Conservation (phyloP, 306 rosid genomes). For the barrel medic (Medicago truncatula) region DNA sequence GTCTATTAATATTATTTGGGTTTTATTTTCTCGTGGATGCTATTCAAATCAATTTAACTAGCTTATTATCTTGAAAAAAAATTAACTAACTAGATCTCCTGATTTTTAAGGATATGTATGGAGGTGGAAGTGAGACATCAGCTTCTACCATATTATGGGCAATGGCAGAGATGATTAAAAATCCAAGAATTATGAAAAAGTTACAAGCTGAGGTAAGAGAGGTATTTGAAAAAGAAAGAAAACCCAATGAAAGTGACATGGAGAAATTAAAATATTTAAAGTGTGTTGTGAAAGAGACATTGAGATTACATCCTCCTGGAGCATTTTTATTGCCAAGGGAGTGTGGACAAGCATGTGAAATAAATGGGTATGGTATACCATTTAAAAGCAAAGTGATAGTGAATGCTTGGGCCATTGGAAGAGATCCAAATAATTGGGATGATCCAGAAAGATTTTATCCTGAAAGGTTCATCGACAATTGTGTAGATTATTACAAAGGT, state of each 20-base stretch:
- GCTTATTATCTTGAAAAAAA: neutral
- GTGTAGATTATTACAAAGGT: slow-evolving; percentile 24
- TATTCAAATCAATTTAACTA: neutral
- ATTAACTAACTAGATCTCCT: neutral
- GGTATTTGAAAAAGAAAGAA: slow-evolving; percentile 10
- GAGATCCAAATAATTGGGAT: slow-evolving; percentile 43
- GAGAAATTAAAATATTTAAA: slow-evolving; percentile 46
- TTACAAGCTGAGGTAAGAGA: slow-evolving; percentile 46
- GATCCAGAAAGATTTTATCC: slow-evolving; percentile 39
- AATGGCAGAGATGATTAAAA: neutral
- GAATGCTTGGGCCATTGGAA: slow-evolving; percentile 51
- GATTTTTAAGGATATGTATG: neutral
- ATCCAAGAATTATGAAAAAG: slow-evolving; percentile 40
- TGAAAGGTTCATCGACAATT: slow-evolving; percentile 36
- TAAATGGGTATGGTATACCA: slow-evolving; percentile 49
- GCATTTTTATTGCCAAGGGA: slow-evolving; percentile 42
- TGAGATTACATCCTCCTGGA: slow-evolving; percentile 48
- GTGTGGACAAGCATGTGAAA: slow-evolving; percentile 36
- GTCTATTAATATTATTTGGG: too few species aligned
- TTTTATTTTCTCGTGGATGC: too few species aligned
- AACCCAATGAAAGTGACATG: slow-evolving; percentile 17
- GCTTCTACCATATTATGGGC: neutral
- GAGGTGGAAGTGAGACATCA: slow-evolving; percentile 7
- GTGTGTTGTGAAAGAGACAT: slow-evolving; percentile 44
- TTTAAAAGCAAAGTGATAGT: slow-evolving; percentile 26